Evolutionary conservation across 495 filamentous ascomycete genomes (phyloP), one percentile per base, ranked within the genome.

Genomic region (Pseudotulostoma volvatum): DNA sequence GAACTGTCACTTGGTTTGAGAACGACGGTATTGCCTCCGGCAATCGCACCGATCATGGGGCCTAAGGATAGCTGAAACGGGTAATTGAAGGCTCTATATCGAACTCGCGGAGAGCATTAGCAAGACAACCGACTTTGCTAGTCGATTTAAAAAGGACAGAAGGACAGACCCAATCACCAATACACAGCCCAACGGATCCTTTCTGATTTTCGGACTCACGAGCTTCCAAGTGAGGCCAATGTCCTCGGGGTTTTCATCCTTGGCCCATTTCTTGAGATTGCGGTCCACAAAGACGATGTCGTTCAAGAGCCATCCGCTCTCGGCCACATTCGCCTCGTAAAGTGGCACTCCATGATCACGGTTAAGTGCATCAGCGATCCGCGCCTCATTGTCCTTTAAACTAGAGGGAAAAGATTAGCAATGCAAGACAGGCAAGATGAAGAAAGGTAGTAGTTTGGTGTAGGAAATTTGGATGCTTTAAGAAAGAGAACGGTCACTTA

Each of bases 1-100:
- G 88, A 70, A 41, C 73, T 68, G 61, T 96, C 90, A 15, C 79
- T 85, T 8, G 88, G 88, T 62, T 97, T 97, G 51, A 95, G 52
- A 8, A 94, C 69, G 23, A 73, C 84, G 9, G 86, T 86, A 56
- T 86, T 92, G 40, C 90, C 90, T 16, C 85, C 87, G 18, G 79
- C 77, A 43, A 95, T 95, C 41, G 88, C 90, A 38, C 87, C 90
- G 36, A 94, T 70, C 23, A 92, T 52, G 9, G 90, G 87, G 5
- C 73, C 71, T 17, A 96, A 47, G 18, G 75, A 70, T 13, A 95
- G 65, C 51, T 86, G 79, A 49, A 93, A 59, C 31, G 90, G 90
- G 58, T 81, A 93, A 66, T 97, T 96, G 66, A 81, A 96, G 32
- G 85, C 70, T 34, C 76, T 79, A 32, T 33, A 36, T 7, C 36